A percentile compares a stretch with the other conserved stretches of the same genome.
These are phyloP conservation scores for Starmerella stigmatis DNA, from an alignment of 805 yeast genomes.

Conservation along the genomic window DNA sequence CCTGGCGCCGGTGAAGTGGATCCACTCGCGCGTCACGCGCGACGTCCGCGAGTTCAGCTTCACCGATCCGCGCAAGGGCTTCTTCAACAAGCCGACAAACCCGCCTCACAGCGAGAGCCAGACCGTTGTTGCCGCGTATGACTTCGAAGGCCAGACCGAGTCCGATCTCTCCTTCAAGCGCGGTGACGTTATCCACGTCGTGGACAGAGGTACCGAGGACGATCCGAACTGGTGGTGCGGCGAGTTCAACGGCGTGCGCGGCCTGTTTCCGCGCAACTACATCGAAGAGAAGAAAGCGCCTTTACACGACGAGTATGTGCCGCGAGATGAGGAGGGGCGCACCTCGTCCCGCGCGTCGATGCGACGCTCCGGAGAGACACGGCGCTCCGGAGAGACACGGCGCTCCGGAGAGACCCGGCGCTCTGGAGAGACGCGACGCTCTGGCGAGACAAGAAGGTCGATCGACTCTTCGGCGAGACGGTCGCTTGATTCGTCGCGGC, in stretches of 20 bases:
- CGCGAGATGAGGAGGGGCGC: neutral
- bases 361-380: neutral
- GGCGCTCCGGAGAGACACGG: no score
- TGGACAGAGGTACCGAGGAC: constrained; percentile 31
- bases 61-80: constrained; percentile 18
- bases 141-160: constrained; percentile 32
- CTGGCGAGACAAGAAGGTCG: neutral
- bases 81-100: constrained; percentile 14
- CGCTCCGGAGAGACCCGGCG: neutral
- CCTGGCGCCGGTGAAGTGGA: constrained; percentile 13
- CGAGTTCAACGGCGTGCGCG: constrained; percentile 34
- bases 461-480: neutral
- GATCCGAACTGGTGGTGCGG: constrained; percentile 46
- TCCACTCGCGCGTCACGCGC: constrained; percentile 9
- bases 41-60: constrained; percentile 14
- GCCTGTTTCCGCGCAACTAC: constrained; percentile 41
- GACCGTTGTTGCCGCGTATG: constrained; percentile 29
- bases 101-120: constrained; percentile 16
- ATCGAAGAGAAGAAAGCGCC: constrained; percentile 23
- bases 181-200: constrained; percentile 32
- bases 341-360: neutral
- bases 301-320: constrained; percentile 15
- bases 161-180: constrained; percentile 33
- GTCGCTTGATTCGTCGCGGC: neutral
- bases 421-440: neutral